Evolutionary conservation across 2,329 filamentous ascomycete species (phyloP).

Genomic region (Ceratocystis lukuohia): DNA sequence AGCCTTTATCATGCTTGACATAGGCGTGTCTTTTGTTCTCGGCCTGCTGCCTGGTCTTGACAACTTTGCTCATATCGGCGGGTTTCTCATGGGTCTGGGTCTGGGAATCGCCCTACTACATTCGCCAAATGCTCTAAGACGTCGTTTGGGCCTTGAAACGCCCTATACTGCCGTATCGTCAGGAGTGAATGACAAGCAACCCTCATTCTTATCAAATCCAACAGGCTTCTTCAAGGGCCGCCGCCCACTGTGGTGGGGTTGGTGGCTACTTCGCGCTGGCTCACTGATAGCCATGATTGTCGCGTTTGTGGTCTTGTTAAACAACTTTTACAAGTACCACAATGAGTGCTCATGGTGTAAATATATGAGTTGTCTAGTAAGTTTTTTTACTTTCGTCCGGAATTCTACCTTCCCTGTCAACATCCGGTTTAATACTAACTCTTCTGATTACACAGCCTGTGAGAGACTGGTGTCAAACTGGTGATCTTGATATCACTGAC

Average conservation of each 20-base stretch:
- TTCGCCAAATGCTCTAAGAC: conserved; percentile 67
- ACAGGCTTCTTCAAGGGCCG: conserved; percentile 79
- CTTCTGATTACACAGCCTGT: conserved; percentile 36
- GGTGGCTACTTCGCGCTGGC: conserved; percentile 78
- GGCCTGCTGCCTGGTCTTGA: conserved; percentile 85
- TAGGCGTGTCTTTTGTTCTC: conserved; percentile 80
- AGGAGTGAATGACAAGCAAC: conserved; percentile 34
- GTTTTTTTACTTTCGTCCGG: conserved; percentile 29
- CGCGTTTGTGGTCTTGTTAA: conserved; percentile 71
- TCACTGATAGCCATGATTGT: conserved; percentile 69
- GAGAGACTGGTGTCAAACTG: conserved; percentile 52
- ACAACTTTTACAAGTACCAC: conserved; percentile 78
- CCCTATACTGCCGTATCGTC: conserved; percentile 57
- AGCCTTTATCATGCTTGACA: conserved; percentile 73
- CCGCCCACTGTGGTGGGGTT: conserved; percentile 91
- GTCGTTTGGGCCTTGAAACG: conserved; percentile 56
- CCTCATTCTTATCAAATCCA: conserved; percentile 49
- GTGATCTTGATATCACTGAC: conserved; percentile 23
- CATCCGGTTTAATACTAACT: conserved; percentile 22
- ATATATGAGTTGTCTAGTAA: conserved; percentile 82
- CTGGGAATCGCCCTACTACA: conserved; percentile 79
- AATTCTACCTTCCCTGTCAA: neutral
- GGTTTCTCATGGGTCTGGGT: conserved; percentile 81
- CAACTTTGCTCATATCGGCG: conserved; percentile 95
- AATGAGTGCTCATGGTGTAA: conserved; percentile 84